These are phyloP conservation scores for Arabis hirsuta DNA, from an alignment of 345 rosid species.

Conservation along the genomic window DNA sequence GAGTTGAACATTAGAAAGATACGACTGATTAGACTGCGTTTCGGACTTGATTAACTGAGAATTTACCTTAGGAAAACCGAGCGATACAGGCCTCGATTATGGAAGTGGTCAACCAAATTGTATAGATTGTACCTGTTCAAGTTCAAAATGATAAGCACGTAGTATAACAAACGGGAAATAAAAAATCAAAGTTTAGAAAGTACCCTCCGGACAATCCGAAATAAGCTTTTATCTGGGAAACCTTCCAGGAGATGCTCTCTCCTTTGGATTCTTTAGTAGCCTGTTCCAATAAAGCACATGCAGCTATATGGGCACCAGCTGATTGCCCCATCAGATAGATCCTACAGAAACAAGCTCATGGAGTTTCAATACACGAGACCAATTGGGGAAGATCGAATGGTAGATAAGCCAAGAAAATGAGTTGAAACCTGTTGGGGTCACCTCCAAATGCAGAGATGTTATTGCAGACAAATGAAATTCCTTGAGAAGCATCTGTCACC, in stretches of 20 bases:
- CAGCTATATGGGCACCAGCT: constrained; percentile 96
- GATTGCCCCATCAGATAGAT: constrained; percentile 97
- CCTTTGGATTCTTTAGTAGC: constrained; percentile 76
- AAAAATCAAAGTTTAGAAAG: background rate
- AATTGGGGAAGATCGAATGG: constrained; percentile 11
- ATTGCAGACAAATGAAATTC: constrained; percentile 87
- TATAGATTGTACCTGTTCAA: constrained; percentile 79
- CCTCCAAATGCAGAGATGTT: constrained; percentile 85
- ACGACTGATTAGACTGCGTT: background rate
- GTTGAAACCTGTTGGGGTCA: constrained; percentile 79
- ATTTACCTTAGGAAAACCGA: constrained; percentile 80
- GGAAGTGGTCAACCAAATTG: constrained; percentile 81
- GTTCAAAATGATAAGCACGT: constrained; percentile 6
- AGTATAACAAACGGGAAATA: constrained; percentile 6
- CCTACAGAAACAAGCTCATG: constrained; percentile 49
- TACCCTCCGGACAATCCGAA: constrained; percentile 97
- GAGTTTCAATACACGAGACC: constrained; percentile 24
- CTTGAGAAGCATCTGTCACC: constrained; percentile 85
- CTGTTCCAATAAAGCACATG: constrained; percentile 88
- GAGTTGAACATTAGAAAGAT: background rate
- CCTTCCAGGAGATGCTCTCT: constrained; percentile 74
- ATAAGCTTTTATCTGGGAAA: constrained; percentile 78
- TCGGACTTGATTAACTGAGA: background rate
- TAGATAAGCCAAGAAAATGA: constrained; percentile 25
- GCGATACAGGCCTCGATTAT: constrained; percentile 83